Evolutionary conservation across 441 rosid genomes (phyloP).

Genomic region (Syzygium syzygioides): DNA sequence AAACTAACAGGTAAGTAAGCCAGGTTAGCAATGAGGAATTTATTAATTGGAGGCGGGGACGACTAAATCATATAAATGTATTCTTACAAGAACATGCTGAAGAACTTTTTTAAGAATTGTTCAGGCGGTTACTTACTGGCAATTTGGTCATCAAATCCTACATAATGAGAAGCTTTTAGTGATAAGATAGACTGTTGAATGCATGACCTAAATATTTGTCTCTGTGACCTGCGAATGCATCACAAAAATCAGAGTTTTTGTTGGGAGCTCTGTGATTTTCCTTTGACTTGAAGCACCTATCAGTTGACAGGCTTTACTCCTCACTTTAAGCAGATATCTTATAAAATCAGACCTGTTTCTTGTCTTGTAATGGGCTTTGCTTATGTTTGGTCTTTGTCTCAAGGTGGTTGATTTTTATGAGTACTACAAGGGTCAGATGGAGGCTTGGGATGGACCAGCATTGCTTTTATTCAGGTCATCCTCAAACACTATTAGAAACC

Average conservation of each 20-base stretch:
- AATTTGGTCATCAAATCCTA: neutral
- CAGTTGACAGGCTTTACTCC: neutral
- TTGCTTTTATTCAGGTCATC: constrained; percentile 92
- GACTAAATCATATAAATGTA: neutral
- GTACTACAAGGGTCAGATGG: constrained; percentile 99
- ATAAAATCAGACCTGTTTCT: neutral
- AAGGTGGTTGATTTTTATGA: constrained; percentile 93
- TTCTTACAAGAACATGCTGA: neutral
- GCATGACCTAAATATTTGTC: neutral
- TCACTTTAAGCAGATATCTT: neutral
- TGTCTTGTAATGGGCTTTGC: neutral
- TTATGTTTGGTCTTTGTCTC: constrained; percentile 6
- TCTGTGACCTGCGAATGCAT: neutral
- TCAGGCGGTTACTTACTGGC: neutral
- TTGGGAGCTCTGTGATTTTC: neutral
- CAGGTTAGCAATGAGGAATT: neutral
- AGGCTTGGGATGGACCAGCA: constrained; percentile 99
- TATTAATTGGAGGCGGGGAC: neutral
- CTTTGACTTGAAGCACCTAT: neutral
- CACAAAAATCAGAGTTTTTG: neutral
- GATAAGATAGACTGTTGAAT: neutral
- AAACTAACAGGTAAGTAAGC: neutral
- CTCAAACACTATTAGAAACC: neutral
- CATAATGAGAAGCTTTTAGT: neutral
- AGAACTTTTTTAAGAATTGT: neutral